phyloP scores from a whole-genome alignment of 495 filamentous ascomycete species.

The Aspergillus mulundensis region DNA sequence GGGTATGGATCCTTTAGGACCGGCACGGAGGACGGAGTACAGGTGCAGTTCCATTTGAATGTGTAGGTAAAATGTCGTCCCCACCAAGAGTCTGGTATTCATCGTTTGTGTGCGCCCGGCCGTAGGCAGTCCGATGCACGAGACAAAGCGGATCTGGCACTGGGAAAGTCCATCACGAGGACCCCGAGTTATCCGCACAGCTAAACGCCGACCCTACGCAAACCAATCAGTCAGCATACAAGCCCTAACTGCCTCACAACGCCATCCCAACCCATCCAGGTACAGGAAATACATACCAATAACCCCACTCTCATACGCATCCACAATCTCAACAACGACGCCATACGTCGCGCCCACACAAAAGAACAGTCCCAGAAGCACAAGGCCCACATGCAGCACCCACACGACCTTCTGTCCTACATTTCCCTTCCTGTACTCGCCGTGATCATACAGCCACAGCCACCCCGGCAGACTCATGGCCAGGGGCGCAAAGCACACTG shows the following conservation, averaged over 20 bases:
- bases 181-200: constrained; percentile 34
- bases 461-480: neutral
- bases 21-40: no score
- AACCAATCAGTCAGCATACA: neutral
- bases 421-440: constrained; percentile 1
- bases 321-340: constrained; percentile 34
- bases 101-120: no score
- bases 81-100: no score
- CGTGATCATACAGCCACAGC: constrained; percentile 9
- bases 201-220: constrained; percentile 29
- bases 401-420: constrained; percentile 9
- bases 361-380: constrained; percentile 37
- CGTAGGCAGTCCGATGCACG: no score
- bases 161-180: neutral
- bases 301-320: constrained; percentile 33
- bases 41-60: no score
- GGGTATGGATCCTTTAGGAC: no score
- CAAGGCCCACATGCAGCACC: constrained; percentile 25
- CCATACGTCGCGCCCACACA: constrained; percentile 39
- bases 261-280: neutral
- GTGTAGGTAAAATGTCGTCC: no score
- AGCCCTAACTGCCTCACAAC: neutral
- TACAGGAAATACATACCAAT: constrained; percentile 20
- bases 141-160: neutral
- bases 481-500: constrained; percentile 33